Conservation (phyloP, 352 stramenopile genomes). For the Phytophthora pseudosyringae region DNA sequence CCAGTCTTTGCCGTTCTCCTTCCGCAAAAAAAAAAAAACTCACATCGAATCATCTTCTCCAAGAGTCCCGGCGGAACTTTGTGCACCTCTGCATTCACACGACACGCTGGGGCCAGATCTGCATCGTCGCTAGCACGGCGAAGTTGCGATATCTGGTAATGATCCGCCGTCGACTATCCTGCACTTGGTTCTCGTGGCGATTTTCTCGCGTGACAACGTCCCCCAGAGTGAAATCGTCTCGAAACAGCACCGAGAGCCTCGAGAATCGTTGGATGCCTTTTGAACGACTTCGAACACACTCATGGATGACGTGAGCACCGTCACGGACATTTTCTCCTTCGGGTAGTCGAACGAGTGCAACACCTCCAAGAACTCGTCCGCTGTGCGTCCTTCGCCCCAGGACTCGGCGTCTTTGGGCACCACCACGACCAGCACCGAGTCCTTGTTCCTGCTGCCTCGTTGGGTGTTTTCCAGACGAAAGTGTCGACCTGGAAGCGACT, state of each 20-base stretch:
- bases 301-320: slow-evolving; percentile 40
- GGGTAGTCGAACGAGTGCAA: slow-evolving; percentile 33
- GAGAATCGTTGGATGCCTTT: slow-evolving; percentile 27
- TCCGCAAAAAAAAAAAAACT: no score
- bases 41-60: slow-evolving; percentile 15
- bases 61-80: slow-evolving; percentile 30
- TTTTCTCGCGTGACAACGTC: slow-evolving; percentile 29
- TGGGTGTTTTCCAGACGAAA: slow-evolving; percentile 22
- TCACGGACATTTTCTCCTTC: slow-evolving; percentile 36
- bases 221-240: slow-evolving; percentile 36
- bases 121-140: slow-evolving; percentile 36
- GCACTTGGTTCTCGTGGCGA: slow-evolving; percentile 35
- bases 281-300: slow-evolving; percentile 33
- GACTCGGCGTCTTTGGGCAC: slow-evolving; percentile 38
- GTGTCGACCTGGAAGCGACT: slow-evolving; percentile 17
- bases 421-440: slow-evolving; percentile 33
- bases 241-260: slow-evolving; percentile 41
- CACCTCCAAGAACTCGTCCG: slow-evolving; percentile 36
- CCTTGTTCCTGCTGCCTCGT: slow-evolving; percentile 1
- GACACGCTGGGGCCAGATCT: slow-evolving; percentile 48
- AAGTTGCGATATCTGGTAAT: slow-evolving; percentile 58
- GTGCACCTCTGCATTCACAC: slow-evolving; percentile 49
- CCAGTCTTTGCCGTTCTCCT: slow-evolving; percentile 19
- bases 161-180: slow-evolving; percentile 40
- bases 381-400: slow-evolving; percentile 30